Conservation (phyloP, 2,329 filamentous ascomycete species). For the Chrysoporthe cubensis region DNA sequence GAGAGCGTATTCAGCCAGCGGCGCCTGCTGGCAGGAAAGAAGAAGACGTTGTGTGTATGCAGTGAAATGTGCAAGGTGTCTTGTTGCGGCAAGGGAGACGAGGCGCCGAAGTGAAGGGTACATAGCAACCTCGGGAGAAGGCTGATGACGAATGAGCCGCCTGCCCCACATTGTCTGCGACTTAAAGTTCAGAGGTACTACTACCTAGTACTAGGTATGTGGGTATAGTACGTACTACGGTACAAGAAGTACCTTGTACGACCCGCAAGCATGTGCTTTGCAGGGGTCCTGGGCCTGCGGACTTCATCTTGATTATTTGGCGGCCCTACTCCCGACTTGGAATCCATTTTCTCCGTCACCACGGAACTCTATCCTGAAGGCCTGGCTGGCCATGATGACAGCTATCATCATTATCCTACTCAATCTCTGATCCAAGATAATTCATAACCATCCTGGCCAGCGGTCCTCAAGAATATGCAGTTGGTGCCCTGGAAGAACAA, state of each 20-base stretch:
- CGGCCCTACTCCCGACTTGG: background rate
- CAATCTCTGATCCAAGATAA: too few species aligned
- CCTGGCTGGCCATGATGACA: too few species aligned
- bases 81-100: constrained; percentile 19
- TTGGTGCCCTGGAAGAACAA: background rate
- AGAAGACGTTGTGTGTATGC: background rate
- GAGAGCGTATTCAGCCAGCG: background rate
- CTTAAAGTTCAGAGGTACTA: background rate
- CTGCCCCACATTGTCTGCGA: constrained; percentile 1
- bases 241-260: background rate
- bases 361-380: background rate
- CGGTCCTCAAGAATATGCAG: background rate
- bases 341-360: background rate
- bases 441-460: too few species aligned
- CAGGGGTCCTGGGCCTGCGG: background rate
- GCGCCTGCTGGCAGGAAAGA: background rate
- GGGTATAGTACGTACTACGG: background rate
- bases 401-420: too few species aligned
- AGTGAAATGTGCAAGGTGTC: constrained; percentile 27
- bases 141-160: constrained; percentile 26
- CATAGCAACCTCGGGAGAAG: background rate
- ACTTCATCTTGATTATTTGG: background rate
- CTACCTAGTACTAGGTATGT: background rate
- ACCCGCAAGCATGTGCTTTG: constrained; percentile 16
- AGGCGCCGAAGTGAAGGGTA: background rate